Percentiles rank a stretch among this genome's conserved stretches.
Evolutionary conservation across 495 filamentous ascomycete species (phyloP).

Genomic region (Podospora anserina): DNA sequence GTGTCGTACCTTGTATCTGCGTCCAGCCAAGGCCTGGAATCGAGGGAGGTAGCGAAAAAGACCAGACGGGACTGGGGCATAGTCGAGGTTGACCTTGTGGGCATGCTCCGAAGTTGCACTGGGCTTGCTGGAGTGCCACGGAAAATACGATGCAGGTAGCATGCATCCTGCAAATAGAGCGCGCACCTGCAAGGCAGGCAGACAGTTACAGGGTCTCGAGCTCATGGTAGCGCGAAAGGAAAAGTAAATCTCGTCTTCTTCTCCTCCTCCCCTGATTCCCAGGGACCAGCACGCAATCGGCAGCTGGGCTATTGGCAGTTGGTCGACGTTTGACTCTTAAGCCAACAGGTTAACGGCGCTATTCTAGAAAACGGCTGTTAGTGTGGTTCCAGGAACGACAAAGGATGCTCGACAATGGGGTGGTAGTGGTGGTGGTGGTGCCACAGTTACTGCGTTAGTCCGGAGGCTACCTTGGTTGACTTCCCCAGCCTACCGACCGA

Average conservation of each 20-base stretch:
- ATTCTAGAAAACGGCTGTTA: not conserved
- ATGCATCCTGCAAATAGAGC: constrained; percentile 31
- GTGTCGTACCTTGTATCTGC: not conserved
- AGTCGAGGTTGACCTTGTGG: not conserved
- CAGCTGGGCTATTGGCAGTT: not conserved
- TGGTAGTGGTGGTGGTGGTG: not conserved
- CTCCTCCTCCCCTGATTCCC: not conserved
- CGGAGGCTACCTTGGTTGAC: not conserved
- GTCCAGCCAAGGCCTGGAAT: not conserved
- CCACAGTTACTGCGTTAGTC: not conserved
- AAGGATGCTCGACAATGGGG: not conserved
- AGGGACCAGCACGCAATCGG: not conserved
- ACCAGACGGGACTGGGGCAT: not conserved
- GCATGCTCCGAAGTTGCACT: constrained; percentile 12
- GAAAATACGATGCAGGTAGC: constrained; percentile 24
- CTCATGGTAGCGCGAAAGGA: not conserved
- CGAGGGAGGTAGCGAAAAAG: not conserved
- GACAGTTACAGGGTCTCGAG: constrained; percentile 4
- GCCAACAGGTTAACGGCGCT: not conserved
- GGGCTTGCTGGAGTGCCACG: constrained; percentile 16
- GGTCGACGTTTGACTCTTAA: no score
- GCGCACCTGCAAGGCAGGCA: constrained; percentile 22
- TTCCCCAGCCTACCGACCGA: not conserved
- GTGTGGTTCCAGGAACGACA: not conserved
- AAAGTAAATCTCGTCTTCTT: not conserved